Evolutionary conservation across 192 early-diverging fungal species (phyloP).

Genomic region (Chytriomyces confervae): DNA sequence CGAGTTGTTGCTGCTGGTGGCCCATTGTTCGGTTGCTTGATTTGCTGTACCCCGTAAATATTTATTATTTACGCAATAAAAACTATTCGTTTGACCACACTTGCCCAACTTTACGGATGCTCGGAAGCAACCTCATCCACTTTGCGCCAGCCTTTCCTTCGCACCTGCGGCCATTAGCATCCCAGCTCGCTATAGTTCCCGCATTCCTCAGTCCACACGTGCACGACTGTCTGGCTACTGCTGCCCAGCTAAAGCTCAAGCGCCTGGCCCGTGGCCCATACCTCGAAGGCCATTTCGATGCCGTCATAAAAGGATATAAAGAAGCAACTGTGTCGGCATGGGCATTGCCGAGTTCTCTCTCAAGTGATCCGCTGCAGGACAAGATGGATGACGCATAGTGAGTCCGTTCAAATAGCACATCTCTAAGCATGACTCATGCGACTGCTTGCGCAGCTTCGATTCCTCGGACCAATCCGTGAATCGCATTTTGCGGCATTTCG

Average conservation of each 20-base stretch:
- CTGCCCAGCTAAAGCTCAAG: constrained; percentile 47
- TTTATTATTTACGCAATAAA: too few species aligned
- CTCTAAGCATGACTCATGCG: background rate
- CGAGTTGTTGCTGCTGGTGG: too few species aligned
- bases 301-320: constrained; percentile 63
- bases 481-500: background rate
- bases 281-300: constrained; percentile 78
- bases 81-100: too few species aligned
- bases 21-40: too few species aligned
- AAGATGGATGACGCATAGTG: background rate
- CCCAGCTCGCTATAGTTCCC: constrained; percentile 29
- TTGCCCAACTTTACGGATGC: too few species aligned
- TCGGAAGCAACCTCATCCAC: background rate
- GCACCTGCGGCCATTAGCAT: constrained; percentile 25
- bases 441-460: background rate
- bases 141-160: background rate
- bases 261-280: constrained; percentile 61
- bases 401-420: background rate
- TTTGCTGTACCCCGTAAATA: too few species aligned
- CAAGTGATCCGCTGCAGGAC: constrained; percentile 4
- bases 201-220: constrained; percentile 19
- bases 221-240: constrained; percentile 20
- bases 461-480: background rate
- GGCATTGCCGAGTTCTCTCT: background rate
- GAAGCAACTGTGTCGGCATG: constrained; percentile 35